Percentiles rank a stretch among this genome's conserved stretches.
phyloP scores from a whole-genome alignment of 805 yeast genomes.

The Barnettozyma botsteinii region DNA sequence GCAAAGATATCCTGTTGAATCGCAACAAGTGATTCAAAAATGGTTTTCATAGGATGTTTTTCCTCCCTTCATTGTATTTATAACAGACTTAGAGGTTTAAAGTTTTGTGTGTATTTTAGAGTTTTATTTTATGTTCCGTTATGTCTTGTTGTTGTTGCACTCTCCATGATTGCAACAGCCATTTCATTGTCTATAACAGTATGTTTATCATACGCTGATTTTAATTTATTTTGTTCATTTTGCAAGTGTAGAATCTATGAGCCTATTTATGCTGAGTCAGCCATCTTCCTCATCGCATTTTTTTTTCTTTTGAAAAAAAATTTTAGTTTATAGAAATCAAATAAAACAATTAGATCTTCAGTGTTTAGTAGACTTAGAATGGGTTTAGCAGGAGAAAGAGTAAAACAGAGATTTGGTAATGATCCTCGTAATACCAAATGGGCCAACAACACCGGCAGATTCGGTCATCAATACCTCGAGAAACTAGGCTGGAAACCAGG shows the following conservation, averaged over 20 bases:
- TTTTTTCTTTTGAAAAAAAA: constrained; percentile 5
- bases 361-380: constrained; percentile 28
- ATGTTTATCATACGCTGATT: no score
- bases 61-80: no score
- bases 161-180: no score
- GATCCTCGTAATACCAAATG: constrained; percentile 95
- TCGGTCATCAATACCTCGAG: constrained; percentile 82
- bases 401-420: constrained; percentile 77
- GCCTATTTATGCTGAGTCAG: neutral
- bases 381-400: constrained; percentile 81
- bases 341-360: no score
- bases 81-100: neutral
- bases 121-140: neutral
- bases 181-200: no score
- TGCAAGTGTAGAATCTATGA: no score
- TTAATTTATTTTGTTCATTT: neutral
- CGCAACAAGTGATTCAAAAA: constrained; percentile 53
- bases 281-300: constrained; percentile 4
- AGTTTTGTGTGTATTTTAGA: neutral
- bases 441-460: constrained; percentile 79
- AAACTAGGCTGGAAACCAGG: constrained; percentile 94
- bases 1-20: constrained; percentile 55
- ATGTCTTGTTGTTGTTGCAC: neutral
- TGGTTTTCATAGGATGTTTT: constrained; percentile 53
- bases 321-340: neutral